Base-by-base conservation (phyloP, 176 grass and related monocot species). In the Metroxylon sagu region DNA sequence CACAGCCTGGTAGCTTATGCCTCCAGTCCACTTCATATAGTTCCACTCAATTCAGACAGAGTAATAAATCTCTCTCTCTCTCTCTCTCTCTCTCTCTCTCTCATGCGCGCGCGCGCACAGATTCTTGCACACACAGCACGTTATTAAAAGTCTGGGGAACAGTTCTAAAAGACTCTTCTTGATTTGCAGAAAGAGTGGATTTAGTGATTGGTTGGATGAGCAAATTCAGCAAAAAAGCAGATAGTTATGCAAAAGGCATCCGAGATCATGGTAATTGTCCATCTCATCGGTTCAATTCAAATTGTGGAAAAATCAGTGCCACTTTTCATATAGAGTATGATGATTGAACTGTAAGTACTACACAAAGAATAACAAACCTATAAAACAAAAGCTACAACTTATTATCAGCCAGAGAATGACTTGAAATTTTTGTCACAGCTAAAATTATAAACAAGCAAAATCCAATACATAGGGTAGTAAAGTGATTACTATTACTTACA, bases 151-250 rank as follows among this genome's bases (percentile, higher is more conserved):
- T 7, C n/a, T 8, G 8, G 3, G 21, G 21, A n/a, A 55, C 19
- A 55, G 21, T 55, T 55, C 53, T 19, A 55, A 55, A 55, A n/a
- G 19, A 35, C 31, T 35, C 31, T 35, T 35, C 6, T 35, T 7
- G 5, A 35, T 35, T 29, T 50, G 16, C 69, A 71, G 69, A 52
- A 29, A 71, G 60, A 49, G 19, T 16, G 26, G 49, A 53, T 30
- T 61, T 25, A 3, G 6, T 52, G 5, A 52, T 52, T 21, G 48
- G 19, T 16, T 60, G 69, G 69, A 71, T 71, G 57, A 71, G 7
- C 56, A 71, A 61, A 12, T 71, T 71, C 57, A 60, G 69, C n/a
- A 60, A 61, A 29, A 61, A 52, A 57, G 48, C 69, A 61, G 69
- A 71, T 19, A 48, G 4, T 5, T 69, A 57, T 58, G 54, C 54